Percentiles rank a stretch among this genome's conserved stretches.
Evolutionary conservation across 805 yeast genomes (phyloP).

Genomic region (Schizosaccharomyces octosporus): DNA sequence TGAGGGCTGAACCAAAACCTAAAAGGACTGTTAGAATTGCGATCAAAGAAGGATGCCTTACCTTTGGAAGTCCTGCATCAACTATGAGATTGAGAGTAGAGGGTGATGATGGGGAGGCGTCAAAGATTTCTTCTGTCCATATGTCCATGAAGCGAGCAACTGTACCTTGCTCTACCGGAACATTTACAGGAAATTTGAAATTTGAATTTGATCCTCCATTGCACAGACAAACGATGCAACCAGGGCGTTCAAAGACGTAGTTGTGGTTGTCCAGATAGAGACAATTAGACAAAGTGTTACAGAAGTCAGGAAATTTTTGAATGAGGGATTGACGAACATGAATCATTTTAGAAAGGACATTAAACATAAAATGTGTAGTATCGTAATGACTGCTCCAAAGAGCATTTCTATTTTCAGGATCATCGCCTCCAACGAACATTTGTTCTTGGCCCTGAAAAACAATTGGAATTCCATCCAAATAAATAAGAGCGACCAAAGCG

Average conservation of each 20-base stretch:
- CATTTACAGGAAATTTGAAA: neutral
- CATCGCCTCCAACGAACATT: conserved; percentile 1
- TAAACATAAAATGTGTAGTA: neutral
- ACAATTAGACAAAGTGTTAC: neutral
- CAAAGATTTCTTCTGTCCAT: too few relatives aligned
- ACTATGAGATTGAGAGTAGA: too few relatives aligned
- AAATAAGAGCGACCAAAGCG: neutral
- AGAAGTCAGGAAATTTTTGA: neutral
- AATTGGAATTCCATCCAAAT: conserved; percentile 3
- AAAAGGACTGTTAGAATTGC: neutral
- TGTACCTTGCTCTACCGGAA: neutral
- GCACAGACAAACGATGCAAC: neutral
- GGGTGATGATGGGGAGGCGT: too few relatives aligned
- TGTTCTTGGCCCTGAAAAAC: conserved; percentile 4
- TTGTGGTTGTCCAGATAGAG: neutral
- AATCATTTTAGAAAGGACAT: neutral
- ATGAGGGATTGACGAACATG: neutral
- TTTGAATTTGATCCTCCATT: neutral
- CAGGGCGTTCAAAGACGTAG: neutral
- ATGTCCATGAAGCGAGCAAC: neutral
- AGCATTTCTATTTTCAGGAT: conserved; percentile 4
- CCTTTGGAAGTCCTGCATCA: neutral
- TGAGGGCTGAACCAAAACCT: neutral
- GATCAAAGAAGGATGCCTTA: neutral
- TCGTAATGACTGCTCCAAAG: conserved; percentile 3